Evolutionary conservation across 768 basidiomycete genomes (phyloP), one percentile per base, ranked within the genome.

Genomic region (Amanita pseudoporphyria): DNA sequence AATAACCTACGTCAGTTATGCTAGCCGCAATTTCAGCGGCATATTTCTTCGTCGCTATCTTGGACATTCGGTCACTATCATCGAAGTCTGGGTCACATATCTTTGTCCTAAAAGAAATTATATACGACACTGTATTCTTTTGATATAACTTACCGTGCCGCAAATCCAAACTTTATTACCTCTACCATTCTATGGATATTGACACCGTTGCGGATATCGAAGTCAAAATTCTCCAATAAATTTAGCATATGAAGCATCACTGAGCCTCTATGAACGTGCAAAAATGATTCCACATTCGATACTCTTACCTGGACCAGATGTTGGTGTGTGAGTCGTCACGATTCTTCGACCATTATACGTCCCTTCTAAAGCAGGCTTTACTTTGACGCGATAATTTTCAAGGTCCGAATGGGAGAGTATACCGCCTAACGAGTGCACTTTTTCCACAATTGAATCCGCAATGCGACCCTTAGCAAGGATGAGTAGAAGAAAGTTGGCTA

Each of bases 221-320:
- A 55, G 30, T 77, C 64, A 58, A 77, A 97, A n/a, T 75, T 72
- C 60, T 96, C 93, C 40, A 95, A 67, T 16, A 93, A 62, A 60
- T 97, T 96, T n/a, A 98, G 69, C 75, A 97, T 86, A 60, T 91
- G 86, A 35, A 96, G 67, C 36, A 98, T 68, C n/a, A 87, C 88
- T 42, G 40, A 35, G 14, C 36, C 18, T 3, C 38, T 10, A 13
- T 41, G 37, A 53, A 21, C 40, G 6, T 19, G 26, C n/a, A 44
- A 30, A n/a, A 26, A 5, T 28, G 7, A 28, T 44, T 13, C 26
- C 28, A 5, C 9, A n/a, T 44, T 30, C 14, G 28, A 44, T 6
- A 13, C 28, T 61, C 67, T 49, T 55, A 77, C 75, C 72, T 43
- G 88, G 84, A 5, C 95, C 94, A 9, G 85, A 85, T 7, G 86